Conservation (phyloP, 345 rosid species). For the Camelina laxa region DNA sequence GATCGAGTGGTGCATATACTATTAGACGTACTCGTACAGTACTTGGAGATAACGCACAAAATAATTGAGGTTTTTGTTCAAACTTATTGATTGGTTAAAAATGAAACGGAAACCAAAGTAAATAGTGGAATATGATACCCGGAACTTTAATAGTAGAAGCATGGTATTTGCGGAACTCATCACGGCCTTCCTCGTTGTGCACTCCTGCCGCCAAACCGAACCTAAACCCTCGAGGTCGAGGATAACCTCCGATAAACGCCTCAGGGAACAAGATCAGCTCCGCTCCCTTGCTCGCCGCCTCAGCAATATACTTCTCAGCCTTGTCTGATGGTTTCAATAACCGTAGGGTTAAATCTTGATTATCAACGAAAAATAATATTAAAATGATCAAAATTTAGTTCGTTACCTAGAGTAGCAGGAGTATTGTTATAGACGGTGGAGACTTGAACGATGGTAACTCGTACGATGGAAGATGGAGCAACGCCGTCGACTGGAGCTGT, state of each 20-base stretch:
- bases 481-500: slow-evolving; percentile 31
- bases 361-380: neutral
- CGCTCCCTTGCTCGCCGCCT: slow-evolving; percentile 72
- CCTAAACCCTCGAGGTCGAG: slow-evolving; percentile 81
- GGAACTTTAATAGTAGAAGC: slow-evolving; percentile 67
- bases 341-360: neutral
- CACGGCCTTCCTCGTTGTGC: slow-evolving; percentile 69
- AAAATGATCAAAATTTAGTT: neutral
- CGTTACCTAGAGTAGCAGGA: slow-evolving; percentile 60
- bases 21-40: neutral
- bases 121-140: neutral
- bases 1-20: neutral
- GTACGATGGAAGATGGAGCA: slow-evolving; percentile 50
- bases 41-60: neutral
- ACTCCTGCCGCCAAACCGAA: slow-evolving; percentile 72
- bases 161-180: slow-evolving; percentile 80
- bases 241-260: slow-evolving; percentile 83
- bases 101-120: neutral
- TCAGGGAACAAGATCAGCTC: slow-evolving; percentile 85
- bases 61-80: neutral
- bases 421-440: slow-evolving; percentile 84
- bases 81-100: neutral
- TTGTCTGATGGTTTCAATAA: neutral
- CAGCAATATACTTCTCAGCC: slow-evolving; percentile 78
- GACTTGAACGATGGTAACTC: slow-evolving; percentile 84